phyloP scores from a whole-genome alignment of 148 eudicot genomes.

The Rhododendron kiyosumense region DNA sequence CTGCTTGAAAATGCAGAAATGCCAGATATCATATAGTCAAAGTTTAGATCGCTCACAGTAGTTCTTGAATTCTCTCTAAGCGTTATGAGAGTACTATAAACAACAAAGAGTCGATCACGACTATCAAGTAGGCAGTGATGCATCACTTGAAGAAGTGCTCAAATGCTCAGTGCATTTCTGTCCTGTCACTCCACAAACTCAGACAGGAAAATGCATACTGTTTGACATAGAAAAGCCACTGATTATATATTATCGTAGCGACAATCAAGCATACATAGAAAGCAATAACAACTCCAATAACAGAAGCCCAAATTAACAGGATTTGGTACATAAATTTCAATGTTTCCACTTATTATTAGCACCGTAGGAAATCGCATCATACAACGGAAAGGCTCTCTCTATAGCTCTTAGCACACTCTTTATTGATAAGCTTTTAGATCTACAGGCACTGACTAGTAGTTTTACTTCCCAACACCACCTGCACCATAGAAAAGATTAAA shows the following conservation, averaged over 20 bases:
- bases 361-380: background rate
- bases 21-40: background rate
- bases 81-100: too few relatives aligned
- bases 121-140: background rate
- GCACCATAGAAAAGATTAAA: background rate
- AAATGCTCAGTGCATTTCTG: background rate
- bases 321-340: background rate
- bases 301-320: background rate
- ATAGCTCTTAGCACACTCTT: background rate
- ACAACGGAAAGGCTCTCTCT: background rate
- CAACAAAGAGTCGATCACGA: background rate
- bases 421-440: constrained; percentile 2
- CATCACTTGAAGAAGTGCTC: background rate
- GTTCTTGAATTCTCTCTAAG: background rate
- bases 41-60: background rate
- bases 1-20: background rate
- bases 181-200: background rate
- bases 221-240: background rate
- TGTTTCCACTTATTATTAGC: constrained; percentile 1
- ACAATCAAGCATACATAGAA: background rate
- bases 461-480: constrained; percentile 20
- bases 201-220: background rate
- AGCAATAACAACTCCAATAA: background rate
- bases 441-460: background rate
- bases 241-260: background rate